phyloP scores from a whole-genome alignment of 164 flowering plant genomes.

The Taxillus chinensis region DNA sequence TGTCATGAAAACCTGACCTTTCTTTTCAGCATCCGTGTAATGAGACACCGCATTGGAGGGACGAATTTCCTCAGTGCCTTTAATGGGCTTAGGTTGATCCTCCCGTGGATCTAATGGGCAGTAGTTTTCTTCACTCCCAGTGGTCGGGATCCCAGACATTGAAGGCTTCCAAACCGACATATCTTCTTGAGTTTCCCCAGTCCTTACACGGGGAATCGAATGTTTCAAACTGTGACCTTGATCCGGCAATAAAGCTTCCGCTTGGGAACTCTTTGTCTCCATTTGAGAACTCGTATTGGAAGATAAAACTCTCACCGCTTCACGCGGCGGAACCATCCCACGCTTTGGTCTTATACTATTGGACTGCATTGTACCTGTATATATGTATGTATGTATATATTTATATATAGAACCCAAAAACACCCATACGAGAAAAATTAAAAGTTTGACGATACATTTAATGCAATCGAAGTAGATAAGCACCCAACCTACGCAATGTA shows the following conservation, averaged over 20 bases:
- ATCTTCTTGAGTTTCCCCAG: conserved; percentile 35
- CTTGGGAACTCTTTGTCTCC: conserved; percentile 20
- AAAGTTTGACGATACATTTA: too few relatives aligned
- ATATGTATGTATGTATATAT: too few relatives aligned
- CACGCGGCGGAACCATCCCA: conserved; percentile 36
- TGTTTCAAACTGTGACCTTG: conserved; percentile 11
- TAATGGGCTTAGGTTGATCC: conserved; percentile 16
- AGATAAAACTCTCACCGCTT: conserved; percentile 15
- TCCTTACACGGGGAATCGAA: conserved; percentile 15
- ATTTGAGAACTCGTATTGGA: conserved; percentile 10
- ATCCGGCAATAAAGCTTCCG: conserved; percentile 10
- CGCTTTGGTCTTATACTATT: conserved; percentile 51
- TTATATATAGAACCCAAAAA: too few relatives aligned
- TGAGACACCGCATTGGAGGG: conserved; percentile 16
- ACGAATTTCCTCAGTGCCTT: conserved; percentile 11
- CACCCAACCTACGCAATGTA: too few relatives aligned
- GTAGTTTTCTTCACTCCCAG: conserved; percentile 18
- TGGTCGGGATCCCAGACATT: conserved; percentile 26
- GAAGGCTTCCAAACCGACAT: conserved; percentile 42
- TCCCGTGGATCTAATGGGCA: conserved; percentile 13
- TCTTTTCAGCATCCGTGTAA: conserved; percentile 32
- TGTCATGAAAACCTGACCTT: conserved; percentile 33
- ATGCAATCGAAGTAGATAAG: too few relatives aligned
- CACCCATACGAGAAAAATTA: too few relatives aligned
- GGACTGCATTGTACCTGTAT: conserved; percentile 43